These are phyloP conservation scores for Mitragyna speciosa DNA, from an alignment of 257 asterid genomes.

Conservation along the genomic window DNA sequence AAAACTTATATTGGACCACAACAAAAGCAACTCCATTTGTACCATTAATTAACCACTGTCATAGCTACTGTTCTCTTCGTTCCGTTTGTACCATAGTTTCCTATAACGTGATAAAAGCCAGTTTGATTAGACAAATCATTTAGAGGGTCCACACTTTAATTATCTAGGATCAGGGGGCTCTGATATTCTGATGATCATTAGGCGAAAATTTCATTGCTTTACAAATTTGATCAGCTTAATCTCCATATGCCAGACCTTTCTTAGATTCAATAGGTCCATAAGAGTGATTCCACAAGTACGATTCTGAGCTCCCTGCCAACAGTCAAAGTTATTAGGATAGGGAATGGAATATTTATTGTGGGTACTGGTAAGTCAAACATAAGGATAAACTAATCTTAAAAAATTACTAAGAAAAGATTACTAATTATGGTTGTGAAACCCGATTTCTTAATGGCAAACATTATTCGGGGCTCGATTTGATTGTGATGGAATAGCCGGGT, in stretches of 20 bases:
- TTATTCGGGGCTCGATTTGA: too few relatives aligned
- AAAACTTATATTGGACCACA: too few relatives aligned
- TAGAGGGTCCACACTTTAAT: background rate
- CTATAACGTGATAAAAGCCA: background rate
- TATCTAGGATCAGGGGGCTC: background rate
- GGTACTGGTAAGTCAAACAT: background rate
- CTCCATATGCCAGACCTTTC: background rate
- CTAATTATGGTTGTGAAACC: too few relatives aligned
- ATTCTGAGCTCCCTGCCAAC: background rate
- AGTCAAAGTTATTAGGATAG: background rate
- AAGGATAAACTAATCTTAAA: background rate
- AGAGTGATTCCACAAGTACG: background rate
- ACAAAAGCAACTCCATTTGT: too few relatives aligned
- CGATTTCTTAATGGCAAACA: too few relatives aligned
- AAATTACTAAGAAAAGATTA: background rate
- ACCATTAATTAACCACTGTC: too few relatives aligned
- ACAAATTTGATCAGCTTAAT: background rate
- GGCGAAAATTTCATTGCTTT: background rate
- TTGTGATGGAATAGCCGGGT: too few relatives aligned
- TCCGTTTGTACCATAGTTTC: background rate
- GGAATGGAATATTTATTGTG: background rate
- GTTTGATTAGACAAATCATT: slow-evolving; percentile 1
- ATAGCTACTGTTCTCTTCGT: background rate
- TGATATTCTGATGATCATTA: background rate
- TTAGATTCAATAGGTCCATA: background rate